Evolutionary conservation across 2,329 filamentous ascomycete genomes (phyloP).

Genomic region (Neonectria coccinea): DNA sequence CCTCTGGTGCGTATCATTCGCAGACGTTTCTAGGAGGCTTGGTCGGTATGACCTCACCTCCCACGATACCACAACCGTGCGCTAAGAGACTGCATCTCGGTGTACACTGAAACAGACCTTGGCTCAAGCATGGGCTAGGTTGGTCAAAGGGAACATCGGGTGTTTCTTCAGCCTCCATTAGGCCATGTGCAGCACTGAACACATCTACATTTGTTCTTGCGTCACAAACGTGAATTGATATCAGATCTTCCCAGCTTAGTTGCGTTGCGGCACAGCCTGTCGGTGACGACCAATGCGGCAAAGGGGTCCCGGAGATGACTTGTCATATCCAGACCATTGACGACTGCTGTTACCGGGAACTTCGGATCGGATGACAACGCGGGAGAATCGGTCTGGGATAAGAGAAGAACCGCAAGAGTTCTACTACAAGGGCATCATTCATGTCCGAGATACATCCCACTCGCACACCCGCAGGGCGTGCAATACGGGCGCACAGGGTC

Average conservation of each 20-base stretch:
- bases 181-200: background rate
- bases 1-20: conserved; percentile 2
- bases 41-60: background rate
- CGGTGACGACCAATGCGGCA: background rate
- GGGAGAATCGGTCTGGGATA: background rate
- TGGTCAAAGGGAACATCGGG: background rate
- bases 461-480: background rate
- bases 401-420: background rate
- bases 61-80: background rate
- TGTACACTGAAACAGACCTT: background rate
- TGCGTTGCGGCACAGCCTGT: background rate
- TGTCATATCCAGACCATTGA: conserved; percentile 5
- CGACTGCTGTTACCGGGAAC: background rate
- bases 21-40: background rate
- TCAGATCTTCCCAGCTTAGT: background rate
- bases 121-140: background rate
- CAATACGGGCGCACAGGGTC: conserved; percentile 9
- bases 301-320: background rate
- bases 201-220: background rate
- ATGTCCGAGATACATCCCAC: background rate
- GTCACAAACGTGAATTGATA: background rate
- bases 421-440: background rate
- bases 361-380: conserved; percentile 1
- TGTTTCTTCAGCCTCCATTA: background rate
- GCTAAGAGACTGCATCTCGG: background rate